Evolutionary conservation across 2,329 filamentous ascomycete genomes (phyloP).

Genomic region (Neocucurbitaria cava): DNA sequence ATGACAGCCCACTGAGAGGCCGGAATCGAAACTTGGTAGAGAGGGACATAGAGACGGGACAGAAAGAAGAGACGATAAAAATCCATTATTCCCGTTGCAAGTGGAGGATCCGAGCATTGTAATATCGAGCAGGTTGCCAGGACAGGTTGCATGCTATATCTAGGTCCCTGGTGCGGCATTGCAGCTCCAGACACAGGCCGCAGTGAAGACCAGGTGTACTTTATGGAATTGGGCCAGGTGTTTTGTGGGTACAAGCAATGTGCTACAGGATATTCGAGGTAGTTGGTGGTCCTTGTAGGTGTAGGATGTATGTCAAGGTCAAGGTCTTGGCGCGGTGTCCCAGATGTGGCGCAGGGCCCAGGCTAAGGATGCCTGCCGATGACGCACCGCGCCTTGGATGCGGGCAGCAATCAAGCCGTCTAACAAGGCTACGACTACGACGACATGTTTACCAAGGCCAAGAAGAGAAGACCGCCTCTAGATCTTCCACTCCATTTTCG

Average conservation of each 20-base stretch:
- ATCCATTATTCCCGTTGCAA: no score
- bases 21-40: not conserved
- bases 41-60: no score
- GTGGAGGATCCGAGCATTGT: no score
- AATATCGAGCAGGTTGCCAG: no score
- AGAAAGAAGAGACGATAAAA: no score
- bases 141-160: no score
- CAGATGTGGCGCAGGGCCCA: constrained; percentile 16
- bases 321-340: not conserved
- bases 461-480: constrained; percentile 19
- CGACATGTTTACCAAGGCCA: constrained; percentile 29
- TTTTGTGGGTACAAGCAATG: not conserved
- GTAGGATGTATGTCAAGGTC: not conserved
- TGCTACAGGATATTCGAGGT: not conserved
- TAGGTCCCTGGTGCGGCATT: no score
- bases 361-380: constrained; percentile 32
- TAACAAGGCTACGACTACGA: constrained; percentile 30
- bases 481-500: constrained; percentile 6
- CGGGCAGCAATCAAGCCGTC: constrained; percentile 28
- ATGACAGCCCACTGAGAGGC: not conserved
- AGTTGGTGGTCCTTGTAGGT: no score
- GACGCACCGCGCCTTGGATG: constrained; percentile 31
- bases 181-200: no score
- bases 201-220: not conserved
- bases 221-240: no score